These are phyloP conservation scores for Fraxinus anomala DNA, from an alignment of 257 asterid species.

Conservation along the genomic window DNA sequence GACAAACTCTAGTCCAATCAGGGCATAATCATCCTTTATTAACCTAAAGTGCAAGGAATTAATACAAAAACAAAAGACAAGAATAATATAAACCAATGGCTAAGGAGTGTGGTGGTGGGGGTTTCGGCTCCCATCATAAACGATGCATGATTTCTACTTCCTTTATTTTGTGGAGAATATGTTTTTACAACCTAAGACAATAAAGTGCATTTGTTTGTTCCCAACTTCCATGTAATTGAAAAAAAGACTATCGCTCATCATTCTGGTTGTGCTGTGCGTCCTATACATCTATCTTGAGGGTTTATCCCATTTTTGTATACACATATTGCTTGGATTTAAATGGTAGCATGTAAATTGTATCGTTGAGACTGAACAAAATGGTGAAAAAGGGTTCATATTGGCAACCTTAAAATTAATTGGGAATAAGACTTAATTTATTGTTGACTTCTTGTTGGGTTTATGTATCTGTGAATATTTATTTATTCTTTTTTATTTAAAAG, in stretches of 20 bases:
- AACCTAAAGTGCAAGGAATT: not conserved
- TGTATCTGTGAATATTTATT: not conserved
- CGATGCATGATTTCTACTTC: slow-evolving; percentile 2
- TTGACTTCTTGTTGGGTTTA: not conserved
- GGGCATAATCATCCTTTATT: not conserved
- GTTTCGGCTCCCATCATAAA: not conserved
- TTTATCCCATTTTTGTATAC: not conserved
- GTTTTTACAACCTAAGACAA: not conserved
- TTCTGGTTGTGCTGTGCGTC: not conserved
- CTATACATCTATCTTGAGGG: not conserved
- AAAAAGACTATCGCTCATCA: not conserved
- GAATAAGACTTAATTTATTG: not conserved
- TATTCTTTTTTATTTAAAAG: too few species aligned
- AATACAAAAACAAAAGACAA: not conserved
- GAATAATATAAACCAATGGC: not conserved
- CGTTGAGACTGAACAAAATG: not conserved
- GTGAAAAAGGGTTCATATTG: not conserved
- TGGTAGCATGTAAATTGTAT: not conserved
- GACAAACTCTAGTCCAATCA: too few species aligned
- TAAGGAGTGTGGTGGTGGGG: not conserved
- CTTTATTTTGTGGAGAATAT: not conserved
- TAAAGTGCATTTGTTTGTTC: not conserved
- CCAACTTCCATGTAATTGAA: not conserved
- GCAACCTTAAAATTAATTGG: not conserved
- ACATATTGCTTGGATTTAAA: not conserved